phyloP scores from a whole-genome alignment of 441 rosid species.

The Populus tomentosa region DNA sequence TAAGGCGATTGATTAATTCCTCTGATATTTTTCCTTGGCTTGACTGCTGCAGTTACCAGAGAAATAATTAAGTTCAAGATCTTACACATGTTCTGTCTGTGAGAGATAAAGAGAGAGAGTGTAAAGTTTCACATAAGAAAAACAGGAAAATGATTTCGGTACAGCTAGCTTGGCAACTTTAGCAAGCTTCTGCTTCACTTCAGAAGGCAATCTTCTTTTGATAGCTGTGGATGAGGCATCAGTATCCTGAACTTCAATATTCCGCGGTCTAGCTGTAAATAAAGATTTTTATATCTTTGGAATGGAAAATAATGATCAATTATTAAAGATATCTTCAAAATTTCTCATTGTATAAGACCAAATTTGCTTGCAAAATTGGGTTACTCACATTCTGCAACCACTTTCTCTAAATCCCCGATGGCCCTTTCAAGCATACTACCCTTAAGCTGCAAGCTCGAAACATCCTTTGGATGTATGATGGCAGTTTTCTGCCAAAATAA shows the following conservation, averaged over 20 bases:
- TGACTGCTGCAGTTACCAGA: constrained; percentile 38
- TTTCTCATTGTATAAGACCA: background rate
- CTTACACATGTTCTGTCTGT: background rate
- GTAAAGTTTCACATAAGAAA: background rate
- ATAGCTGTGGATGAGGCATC: constrained; percentile 55
- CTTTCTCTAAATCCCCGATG: constrained; percentile 68
- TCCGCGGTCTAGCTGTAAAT: constrained; percentile 58
- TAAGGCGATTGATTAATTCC: constrained; percentile 67
- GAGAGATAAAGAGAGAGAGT: background rate
- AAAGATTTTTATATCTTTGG: constrained; percentile 11
- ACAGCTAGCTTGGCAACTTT: constrained; percentile 82
- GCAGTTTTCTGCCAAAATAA: constrained; percentile 35
- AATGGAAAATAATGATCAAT: background rate
- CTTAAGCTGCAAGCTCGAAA: constrained; percentile 47
- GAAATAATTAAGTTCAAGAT: background rate
- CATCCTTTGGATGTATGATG: constrained; percentile 41
- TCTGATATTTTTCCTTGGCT: constrained; percentile 66
- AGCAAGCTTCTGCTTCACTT: constrained; percentile 67
- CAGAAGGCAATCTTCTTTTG: constrained; percentile 78
- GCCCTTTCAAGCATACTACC: constrained; percentile 59
- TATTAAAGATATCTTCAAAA: background rate
- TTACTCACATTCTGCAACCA: constrained; percentile 68
- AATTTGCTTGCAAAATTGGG: constrained; percentile 6
- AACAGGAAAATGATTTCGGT: background rate
- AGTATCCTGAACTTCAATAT: constrained; percentile 58